Conservation (phyloP, 306 rosid genomes). For the Sphenostylis stenocarpa region DNA sequence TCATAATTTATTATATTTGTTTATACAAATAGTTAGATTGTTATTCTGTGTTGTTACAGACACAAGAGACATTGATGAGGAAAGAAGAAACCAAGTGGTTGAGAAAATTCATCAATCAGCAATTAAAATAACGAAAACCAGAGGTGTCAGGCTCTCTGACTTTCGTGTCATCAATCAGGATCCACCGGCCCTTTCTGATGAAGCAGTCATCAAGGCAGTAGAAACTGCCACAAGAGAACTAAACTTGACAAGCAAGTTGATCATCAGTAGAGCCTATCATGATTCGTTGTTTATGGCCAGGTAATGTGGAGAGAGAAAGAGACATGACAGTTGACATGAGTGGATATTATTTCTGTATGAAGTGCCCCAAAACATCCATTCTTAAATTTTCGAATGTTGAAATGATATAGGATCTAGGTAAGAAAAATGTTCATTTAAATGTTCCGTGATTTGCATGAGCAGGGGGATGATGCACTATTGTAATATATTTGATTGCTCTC, state of each 20-base stretch:
- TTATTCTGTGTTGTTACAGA: conserved; percentile 46
- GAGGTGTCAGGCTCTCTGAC: conserved; percentile 72
- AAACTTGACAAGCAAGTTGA: conserved; percentile 75
- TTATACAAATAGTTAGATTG: conserved; percentile 6
- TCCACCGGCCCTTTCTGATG: conserved; percentile 85
- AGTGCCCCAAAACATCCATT: background rate
- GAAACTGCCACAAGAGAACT: conserved; percentile 71
- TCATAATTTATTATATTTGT: background rate
- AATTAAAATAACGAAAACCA: conserved; percentile 55
- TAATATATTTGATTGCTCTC: background rate
- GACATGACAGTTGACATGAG: background rate
- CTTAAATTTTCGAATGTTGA: background rate
- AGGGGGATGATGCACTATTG: conserved; percentile 1
- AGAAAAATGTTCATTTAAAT: conserved; percentile 2
- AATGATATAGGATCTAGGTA: background rate
- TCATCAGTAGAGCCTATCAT: conserved; percentile 97
- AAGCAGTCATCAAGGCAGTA: conserved; percentile 67
- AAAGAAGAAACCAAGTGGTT: conserved; percentile 74
- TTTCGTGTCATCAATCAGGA: conserved; percentile 84
- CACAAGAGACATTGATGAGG: conserved; percentile 88
- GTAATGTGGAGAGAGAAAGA: conserved; percentile 45
- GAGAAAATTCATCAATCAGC: conserved; percentile 79
- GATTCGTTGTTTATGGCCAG: conserved; percentile 95
- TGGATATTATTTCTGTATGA: background rate
- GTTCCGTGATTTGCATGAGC: background rate